Evolutionary conservation across 2,329 filamentous ascomycete genomes (phyloP).

Genomic region (Colletotrichum costaricense): DNA sequence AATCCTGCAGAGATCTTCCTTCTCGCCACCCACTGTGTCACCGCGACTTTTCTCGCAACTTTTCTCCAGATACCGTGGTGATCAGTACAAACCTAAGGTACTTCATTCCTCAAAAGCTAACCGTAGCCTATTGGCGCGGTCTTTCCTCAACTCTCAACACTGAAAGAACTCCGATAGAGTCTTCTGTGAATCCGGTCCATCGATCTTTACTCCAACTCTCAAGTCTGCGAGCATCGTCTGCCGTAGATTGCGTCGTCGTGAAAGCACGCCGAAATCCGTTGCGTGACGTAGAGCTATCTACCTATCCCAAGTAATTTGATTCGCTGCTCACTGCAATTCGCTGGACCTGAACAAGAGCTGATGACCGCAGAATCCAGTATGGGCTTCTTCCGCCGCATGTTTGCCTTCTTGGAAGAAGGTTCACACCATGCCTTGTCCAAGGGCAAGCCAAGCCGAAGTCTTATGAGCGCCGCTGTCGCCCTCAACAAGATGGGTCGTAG

Average conservation of each 20-base stretch:
- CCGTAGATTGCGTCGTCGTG: neutral
- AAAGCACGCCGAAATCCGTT: neutral
- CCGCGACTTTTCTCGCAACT: neutral
- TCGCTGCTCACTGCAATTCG: too few relatives aligned
- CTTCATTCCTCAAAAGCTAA: neutral
- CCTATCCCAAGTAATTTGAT: neutral
- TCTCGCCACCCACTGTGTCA: neutral
- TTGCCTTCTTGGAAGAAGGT: neutral
- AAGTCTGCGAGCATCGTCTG: neutral
- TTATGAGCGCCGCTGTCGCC: neutral
- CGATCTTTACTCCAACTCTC: neutral
- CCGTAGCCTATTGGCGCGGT: neutral
- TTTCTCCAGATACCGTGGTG: neutral
- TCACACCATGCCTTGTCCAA: neutral
- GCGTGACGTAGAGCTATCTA: neutral
- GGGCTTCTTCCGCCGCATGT: neutral
- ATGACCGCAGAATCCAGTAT: neutral
- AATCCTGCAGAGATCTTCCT: neutral
- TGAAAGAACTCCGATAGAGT: neutral
- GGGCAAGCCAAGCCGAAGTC: neutral
- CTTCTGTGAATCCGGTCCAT: neutral
- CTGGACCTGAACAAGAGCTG: neutral
- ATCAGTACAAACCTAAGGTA: neutral
- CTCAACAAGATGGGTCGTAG: neutral
- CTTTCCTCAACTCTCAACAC: neutral